These are phyloP conservation scores for Myriosclerotinia duriaeana DNA, from an alignment of 2,329 filamentous ascomycete species.

Conservation along the genomic window DNA sequence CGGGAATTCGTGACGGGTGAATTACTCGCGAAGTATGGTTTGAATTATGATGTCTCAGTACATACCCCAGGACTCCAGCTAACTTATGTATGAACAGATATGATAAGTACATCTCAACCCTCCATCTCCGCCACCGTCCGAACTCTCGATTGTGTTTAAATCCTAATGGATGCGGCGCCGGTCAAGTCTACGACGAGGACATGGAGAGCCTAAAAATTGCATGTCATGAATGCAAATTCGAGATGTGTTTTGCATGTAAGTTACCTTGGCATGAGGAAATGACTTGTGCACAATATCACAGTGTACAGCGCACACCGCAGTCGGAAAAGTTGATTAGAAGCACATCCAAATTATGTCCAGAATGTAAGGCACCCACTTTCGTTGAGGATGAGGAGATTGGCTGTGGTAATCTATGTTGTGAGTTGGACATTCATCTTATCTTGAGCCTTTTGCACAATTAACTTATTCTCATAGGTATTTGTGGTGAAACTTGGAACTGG, in stretches of 20 bases:
- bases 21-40: constrained; percentile 5
- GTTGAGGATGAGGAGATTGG: no score
- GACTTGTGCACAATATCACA: neutral
- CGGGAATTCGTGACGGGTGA: neutral
- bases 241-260: constrained; percentile 5
- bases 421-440: neutral
- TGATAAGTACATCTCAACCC: neutral
- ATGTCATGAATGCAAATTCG: neutral
- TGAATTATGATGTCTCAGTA: no score
- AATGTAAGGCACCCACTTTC: neutral
- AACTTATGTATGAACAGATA: neutral
- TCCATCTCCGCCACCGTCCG: neutral
- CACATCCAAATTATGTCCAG: neutral
- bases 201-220: neutral
- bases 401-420: no score
- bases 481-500: neutral
- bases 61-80: accelerated
- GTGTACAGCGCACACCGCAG: neutral
- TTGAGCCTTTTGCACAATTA: no score
- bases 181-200: neutral
- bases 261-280: neutral
- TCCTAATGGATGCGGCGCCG: neutral
- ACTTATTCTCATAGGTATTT: neutral
- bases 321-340: no score
- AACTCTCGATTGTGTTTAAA: constrained; percentile 16